A percentile compares a stretch with the other conserved stretches of the same genome.
These are phyloP conservation scores for Saccharomyces hybrid DNA, from an alignment of 1,139 yeast genomes.

Conservation along the genomic window DNA sequence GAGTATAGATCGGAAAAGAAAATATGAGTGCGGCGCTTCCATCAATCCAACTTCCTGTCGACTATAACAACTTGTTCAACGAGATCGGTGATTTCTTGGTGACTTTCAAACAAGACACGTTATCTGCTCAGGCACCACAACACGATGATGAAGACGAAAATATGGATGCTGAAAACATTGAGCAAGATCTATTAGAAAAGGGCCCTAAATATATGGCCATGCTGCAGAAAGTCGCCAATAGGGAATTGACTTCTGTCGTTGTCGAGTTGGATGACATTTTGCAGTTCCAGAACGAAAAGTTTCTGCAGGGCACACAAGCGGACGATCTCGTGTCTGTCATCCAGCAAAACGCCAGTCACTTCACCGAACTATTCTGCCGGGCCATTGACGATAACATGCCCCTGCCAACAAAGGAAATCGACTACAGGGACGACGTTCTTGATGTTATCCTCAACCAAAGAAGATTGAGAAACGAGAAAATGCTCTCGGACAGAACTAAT, in stretches of 20 bases:
- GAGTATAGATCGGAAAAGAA: neutral
- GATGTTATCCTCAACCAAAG: slow-evolving; percentile 92
- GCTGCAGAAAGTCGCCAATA: slow-evolving; percentile 77
- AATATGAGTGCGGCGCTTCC: slow-evolving; percentile 29
- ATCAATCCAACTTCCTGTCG: slow-evolving; percentile 49
- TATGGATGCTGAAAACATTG: slow-evolving; percentile 16
- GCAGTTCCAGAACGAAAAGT: slow-evolving; percentile 43
- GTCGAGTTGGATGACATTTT: slow-evolving; percentile 83
- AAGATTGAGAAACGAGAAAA: slow-evolving; percentile 67
- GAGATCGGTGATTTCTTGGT: slow-evolving; percentile 51
- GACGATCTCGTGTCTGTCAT: slow-evolving; percentile 36
- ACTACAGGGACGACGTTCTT: slow-evolving; percentile 81
- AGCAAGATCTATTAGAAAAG: slow-evolving; percentile 24
- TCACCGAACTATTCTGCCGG: slow-evolving; percentile 65
- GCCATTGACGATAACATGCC: slow-evolving; percentile 82
- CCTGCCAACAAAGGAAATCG: slow-evolving; percentile 62
- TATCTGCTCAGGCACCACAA: slow-evolving; percentile 18
- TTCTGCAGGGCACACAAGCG: slow-evolving; percentile 22
- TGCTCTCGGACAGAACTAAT: slow-evolving; percentile 31
- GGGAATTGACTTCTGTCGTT: slow-evolving; percentile 60
- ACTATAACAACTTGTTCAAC: slow-evolving; percentile 49
- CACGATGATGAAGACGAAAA: slow-evolving; percentile 24
- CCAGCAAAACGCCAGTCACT: slow-evolving; percentile 67
- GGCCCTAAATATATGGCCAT: slow-evolving; percentile 72
- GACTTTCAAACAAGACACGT: slow-evolving; percentile 42